phyloP scores from a whole-genome alignment of 2,329 filamentous ascomycete genomes.

The Sphaerulina musiva region DNA sequence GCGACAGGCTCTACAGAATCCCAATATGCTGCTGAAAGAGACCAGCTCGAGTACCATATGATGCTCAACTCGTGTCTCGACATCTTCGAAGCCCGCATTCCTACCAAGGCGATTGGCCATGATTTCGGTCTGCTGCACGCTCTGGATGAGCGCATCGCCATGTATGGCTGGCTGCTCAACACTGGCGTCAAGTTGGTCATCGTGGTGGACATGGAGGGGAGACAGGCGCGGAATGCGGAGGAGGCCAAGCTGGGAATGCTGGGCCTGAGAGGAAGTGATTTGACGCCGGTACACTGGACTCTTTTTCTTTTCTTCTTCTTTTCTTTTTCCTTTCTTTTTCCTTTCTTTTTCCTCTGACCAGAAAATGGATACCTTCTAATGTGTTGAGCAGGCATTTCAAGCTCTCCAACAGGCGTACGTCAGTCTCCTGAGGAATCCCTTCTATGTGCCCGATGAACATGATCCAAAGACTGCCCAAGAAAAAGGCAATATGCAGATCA shows the following conservation, averaged over 20 bases:
- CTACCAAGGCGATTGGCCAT: slow-evolving; percentile 65
- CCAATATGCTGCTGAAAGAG: slow-evolving; percentile 43
- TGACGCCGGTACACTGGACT: slow-evolving; percentile 61
- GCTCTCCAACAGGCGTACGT: slow-evolving; percentile 93
- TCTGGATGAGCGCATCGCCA: slow-evolving; percentile 83
- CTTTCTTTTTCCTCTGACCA: no score
- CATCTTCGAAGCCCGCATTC: slow-evolving; percentile 80
- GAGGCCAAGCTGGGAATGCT: slow-evolving; percentile 43
- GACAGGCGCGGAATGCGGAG: slow-evolving; percentile 41
- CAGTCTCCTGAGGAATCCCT: slow-evolving; percentile 81
- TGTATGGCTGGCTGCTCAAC: slow-evolving; percentile 95
- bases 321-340: no score
- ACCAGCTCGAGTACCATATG: slow-evolving; percentile 83
- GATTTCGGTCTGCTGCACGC: slow-evolving; percentile 90
- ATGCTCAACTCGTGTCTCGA: slow-evolving; percentile 87
- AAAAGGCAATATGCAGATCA: slow-evolving; percentile 58
- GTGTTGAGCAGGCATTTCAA: slow-evolving; percentile 62
- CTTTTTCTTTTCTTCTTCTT: no score
- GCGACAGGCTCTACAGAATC: slow-evolving; percentile 38
- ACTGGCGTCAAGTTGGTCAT: slow-evolving; percentile 87
- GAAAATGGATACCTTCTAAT: not conserved
- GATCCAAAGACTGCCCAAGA: slow-evolving; percentile 51
- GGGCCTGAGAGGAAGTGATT: slow-evolving; percentile 75
- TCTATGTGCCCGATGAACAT: slow-evolving; percentile 85
- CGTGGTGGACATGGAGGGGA: slow-evolving; percentile 82